Conservation (phyloP, 768 basidiomycete genomes). For the Auriculariales sp. region DNA sequence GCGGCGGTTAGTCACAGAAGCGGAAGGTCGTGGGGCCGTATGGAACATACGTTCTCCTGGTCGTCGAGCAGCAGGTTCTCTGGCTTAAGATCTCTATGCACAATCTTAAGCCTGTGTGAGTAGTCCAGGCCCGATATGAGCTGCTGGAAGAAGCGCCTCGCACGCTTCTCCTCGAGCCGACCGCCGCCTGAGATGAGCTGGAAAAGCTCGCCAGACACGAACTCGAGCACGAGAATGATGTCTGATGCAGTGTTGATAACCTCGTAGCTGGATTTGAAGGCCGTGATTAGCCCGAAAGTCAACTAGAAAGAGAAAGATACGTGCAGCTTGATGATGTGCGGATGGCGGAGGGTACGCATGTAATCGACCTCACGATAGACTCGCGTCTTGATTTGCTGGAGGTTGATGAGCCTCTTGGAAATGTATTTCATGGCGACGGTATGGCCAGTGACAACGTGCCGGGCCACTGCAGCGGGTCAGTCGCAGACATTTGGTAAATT, state of each 20-base stretch:
- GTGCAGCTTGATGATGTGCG: constrained; percentile 96
- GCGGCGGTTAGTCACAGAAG: constrained; percentile 21
- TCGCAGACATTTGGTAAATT: background rate
- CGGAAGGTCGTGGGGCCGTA: constrained; percentile 13
- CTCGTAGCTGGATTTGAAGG: constrained; percentile 22
- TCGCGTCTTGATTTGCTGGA: constrained; percentile 80
- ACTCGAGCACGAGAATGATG: constrained; percentile 97
- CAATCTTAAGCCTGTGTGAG: constrained; percentile 91
- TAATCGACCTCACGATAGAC: constrained; percentile 95
- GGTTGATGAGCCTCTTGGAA: constrained; percentile 83
- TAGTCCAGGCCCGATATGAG: constrained; percentile 96
- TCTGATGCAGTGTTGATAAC: constrained; percentile 84
- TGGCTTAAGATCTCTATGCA: constrained; percentile 95
- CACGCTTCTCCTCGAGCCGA: constrained; percentile 74
- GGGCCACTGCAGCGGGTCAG: constrained; percentile 51
- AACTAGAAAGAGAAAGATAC: constrained; percentile 13
- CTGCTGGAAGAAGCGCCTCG: constrained; percentile 93
- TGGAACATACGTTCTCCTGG: constrained; percentile 42
- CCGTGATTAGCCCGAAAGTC: constrained; percentile 4
- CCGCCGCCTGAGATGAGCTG: constrained; percentile 96
- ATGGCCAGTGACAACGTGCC: constrained; percentile 87
- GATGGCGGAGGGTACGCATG: constrained; percentile 84
- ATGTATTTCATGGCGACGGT: constrained; percentile 97
- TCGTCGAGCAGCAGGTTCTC: constrained; percentile 82
- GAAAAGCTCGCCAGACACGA: constrained; percentile 91